Evolutionary conservation across 202 grass and related monocot species (phyloP), one percentile per base, ranked within the genome.

Genomic region (Carex arenaria): DNA sequence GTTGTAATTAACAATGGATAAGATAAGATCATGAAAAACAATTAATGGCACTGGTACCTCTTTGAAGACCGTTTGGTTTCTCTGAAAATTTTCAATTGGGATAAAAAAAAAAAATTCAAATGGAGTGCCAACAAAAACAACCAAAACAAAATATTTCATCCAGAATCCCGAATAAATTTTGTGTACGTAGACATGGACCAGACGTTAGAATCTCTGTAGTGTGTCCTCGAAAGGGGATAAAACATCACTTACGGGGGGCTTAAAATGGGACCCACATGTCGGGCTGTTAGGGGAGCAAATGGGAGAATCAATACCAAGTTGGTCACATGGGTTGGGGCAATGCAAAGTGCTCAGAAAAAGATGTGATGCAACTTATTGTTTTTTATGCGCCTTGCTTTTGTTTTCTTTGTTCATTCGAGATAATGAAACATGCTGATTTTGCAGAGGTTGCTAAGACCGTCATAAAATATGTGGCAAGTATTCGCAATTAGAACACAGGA

Each of bases 311-410:
- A 42, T 47, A 70, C 65, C 80, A 71, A 61, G 67, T 77, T 76
- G 43, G 12, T 87, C 86, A 84, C 86, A 84, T 87, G 86, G 86
- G 31, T n/a, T 76, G 61, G 28, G 30, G 60, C 64, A 42, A 68
- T 36, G 19, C 40, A 17, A 84, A 49, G 47, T 40, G 49, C 77
- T 15, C 19, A 5, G 78, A 82, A 78, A 83, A 42, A 31, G 80
- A 86, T 82, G 43, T 61, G 75, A 67, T 71, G 52, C 49, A 47
- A 83, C n/a, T 68, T 78, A 32, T 72, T 43, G 4, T 11, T 82
- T 42, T 83, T 8, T 54, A 30, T 67, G 18, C 23, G 20, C 26
- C 14, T 36, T 62, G 7, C 11, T 84, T 76, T 69, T 69, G 34
- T 78, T 87, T 31, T 70, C 42, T 55, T 61, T 64, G 72, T 75